Base-by-base conservation (phyloP, 345 rosid species). In the Populus nigra region DNA sequence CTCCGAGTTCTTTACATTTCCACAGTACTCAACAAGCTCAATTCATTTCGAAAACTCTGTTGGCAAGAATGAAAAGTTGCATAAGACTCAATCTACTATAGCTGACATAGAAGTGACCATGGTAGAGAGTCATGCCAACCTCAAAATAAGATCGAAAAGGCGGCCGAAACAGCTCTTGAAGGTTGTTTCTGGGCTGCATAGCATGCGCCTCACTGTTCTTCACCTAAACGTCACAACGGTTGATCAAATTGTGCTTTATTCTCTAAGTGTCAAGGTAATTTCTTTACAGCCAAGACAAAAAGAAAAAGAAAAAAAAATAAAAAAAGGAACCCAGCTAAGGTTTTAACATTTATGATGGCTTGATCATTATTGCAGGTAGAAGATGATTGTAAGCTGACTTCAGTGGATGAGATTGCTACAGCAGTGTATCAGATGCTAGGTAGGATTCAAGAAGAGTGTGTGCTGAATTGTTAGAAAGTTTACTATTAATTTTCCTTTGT, bases 41-140 rank as follows among this genome's bases (percentile, higher is more conserved):
- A 73, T 59, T 76, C 61, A 15, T 62, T n/a, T 50, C 15, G 82
- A 76, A 5, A 79, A 71, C 68, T 74, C 82, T 35, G 78, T 20
- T 31, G 66, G 74, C 5, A 67, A 63, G 76, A 78, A 73, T 17
- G 86, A 87, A 39, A 36, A 43, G 15, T 45, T 27, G 45, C 15
- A 1, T 9, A 17, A 65, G 41, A 16, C 68, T 55, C 78, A 73
- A 62, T 76, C 82, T 18, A 66, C 84, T 31, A 72, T 87, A 18
- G 91, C 90, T n/a, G 97, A 90, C 76, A 83, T 95, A 61, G 96
- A 95, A 87, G 98, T 92, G 79, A 90, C 87, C 71, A 88, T 93
- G 84, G 93, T 92, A 25, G 99, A 93, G 79, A 86, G 89, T 77
- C 96, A 95, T 76, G 97, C 97, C 41, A 92, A 83, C 80, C 82